Evolutionary conservation across 306 rosid species (phyloP), one percentile per base, ranked within the genome.

Genomic region (Albizia julibrissin): DNA sequence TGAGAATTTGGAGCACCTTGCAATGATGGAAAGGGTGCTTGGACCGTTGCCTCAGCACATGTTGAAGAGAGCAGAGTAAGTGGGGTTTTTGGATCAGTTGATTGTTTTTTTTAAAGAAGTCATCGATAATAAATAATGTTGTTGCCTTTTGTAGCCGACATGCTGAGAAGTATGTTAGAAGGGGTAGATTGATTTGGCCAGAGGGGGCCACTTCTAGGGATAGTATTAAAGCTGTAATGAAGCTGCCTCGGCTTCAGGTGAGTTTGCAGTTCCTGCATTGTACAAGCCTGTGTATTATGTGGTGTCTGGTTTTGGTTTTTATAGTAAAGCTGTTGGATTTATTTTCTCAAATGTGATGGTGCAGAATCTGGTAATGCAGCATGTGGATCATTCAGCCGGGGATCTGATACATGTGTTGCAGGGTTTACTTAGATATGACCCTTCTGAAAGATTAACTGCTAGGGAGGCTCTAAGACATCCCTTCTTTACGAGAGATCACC

Each of bases 21-120:
- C 99, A 8, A 93, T 95, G 99, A 95, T 95, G 98, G 99, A 95
- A 83, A 88, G 98, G 49, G 98, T 90, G 44, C 90, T 95, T 33
- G 99, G 99, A 4, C 85, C 91, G 7, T 47, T 93, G 14, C 94
- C 99, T 0, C 91, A 84, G 77, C 91, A 89, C 29, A 88, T 93
- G 82, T 79, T 93, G 76, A 93, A 91, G 90, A 91, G 87, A 87
- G 85, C 73, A 40, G 94, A 93, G 99, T 95, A 83, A 87, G 99
- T 83, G 61, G 39, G 0, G 39, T 44, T n/a, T 27, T 13, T 59
- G 74, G 33, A 33, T 62, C 44, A 10, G 1, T 64, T 34, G 33
- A 5, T 44, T 5, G 6, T 34, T 50, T 34, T 50, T 34, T 52
- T 67, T 7, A n/a, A 11, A 27, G 0, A 5, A 14, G 24, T 52